Evolutionary conservation across 805 yeast species (phyloP), one percentile per base, ranked within the genome.

Genomic region (Wickerhamiella spandovensis): DNA sequence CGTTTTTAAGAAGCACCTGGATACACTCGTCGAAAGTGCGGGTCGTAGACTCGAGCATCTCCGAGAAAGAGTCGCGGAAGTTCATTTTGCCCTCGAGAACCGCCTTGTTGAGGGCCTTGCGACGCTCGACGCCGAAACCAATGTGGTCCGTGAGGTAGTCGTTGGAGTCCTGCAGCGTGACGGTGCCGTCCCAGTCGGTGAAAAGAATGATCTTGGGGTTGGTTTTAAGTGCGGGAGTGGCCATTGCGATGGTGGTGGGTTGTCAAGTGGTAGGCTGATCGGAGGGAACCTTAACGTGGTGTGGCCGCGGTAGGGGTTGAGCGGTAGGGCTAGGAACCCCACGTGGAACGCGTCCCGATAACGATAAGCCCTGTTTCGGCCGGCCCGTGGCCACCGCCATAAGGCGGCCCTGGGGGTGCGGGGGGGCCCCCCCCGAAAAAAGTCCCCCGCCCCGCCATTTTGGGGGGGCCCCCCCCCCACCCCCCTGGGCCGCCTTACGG

Each of bases 181-280:
- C 92, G 1, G 98, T 92, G 25, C 99, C 99, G 65, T 92, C 99
- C 79, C 94, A 92, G 66, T 92, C 99, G 43, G 97, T 84, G 72
- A 92, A 92, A 43, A 92, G 83, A 61, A 92, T 87, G 45, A 95
- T 90, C 55, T 76, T 75, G 56, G 70, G 69, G 51, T 60, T 51
- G 32, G 65, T 62, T 20, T 51, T 51, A 46, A 64, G 53, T 2
- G 67, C 67, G 18, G 66, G 63, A 6, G 58, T 53, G 3, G 46
- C n/a, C 52, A 35, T 35, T 35, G 32, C 32, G 32, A 28, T 28
- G 15, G 32, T 4, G 5, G 32, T 28, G 32, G 32, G 32, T 28
- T 28, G 32, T 4, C 32, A 28, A 28, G 32, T 28, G 32, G 7
- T 25, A 7, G 30, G n/a, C n/a, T n/a, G n/a, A n/a, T 25, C 10